Conservation (phyloP, 108 stramenopile species). For the Pseudonitzschia delicatissima region DNA sequence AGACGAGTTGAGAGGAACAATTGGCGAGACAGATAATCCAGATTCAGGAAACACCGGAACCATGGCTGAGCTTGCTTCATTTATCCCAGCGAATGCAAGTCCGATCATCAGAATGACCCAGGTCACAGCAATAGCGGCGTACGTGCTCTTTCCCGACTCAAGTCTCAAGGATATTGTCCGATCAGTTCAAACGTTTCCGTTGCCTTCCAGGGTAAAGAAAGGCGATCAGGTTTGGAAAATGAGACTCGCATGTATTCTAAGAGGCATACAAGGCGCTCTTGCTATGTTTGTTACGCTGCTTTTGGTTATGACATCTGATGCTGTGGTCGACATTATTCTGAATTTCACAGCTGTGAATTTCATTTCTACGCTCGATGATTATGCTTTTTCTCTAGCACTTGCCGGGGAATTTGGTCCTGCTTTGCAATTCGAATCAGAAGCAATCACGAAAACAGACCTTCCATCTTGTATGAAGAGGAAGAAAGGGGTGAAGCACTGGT, state of each 20-base stretch:
- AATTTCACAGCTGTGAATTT: slow-evolving; percentile 17
- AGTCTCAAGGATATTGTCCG: background rate
- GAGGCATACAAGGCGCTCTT: background rate
- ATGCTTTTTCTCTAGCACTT: background rate
- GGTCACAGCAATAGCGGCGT: background rate
- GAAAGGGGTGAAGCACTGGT: background rate
- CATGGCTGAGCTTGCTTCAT: background rate
- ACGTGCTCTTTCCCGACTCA: background rate
- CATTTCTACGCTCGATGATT: slow-evolving; percentile 5
- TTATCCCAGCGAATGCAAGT: background rate
- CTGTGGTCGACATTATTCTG: slow-evolving; percentile 3
- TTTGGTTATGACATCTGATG: slow-evolving; percentile 1
- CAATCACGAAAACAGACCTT: background rate
- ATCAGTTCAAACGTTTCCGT: background rate
- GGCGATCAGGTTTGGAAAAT: background rate
- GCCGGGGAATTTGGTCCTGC: background rate
- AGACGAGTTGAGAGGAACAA: background rate
- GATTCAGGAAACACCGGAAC: background rate
- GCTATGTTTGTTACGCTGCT: background rate
- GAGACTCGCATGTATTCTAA: background rate
- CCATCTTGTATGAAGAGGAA: background rate
- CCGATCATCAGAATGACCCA: background rate
- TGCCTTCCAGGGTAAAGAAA: background rate
- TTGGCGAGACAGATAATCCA: background rate
- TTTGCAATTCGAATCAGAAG: background rate